phyloP scores from a whole-genome alignment of 129 eudicot genomes.

The Deinandra increscens region DNA sequence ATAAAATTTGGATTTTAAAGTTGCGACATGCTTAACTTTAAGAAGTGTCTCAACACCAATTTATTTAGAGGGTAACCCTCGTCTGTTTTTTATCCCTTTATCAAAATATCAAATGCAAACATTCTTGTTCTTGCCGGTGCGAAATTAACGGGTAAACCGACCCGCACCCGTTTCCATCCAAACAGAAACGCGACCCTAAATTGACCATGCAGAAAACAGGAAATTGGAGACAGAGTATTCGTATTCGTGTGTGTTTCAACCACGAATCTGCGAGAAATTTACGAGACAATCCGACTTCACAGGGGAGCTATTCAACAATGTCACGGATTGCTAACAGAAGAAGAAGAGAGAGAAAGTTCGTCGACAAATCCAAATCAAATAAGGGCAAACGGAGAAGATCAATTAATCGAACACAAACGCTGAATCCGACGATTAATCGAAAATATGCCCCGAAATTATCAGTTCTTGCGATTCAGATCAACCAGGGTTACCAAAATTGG shows the following conservation, averaged over 20 bases:
- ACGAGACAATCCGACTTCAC: conserved; percentile 26
- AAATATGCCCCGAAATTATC: conserved; percentile 10
- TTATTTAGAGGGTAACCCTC: too few species aligned
- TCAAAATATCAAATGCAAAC: too few species aligned
- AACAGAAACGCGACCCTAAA: not conserved
- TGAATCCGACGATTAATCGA: not conserved
- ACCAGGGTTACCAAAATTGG: conserved; percentile 19
- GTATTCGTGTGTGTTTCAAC: conserved; percentile 27
- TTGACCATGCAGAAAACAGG: conserved; percentile 23
- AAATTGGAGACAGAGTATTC: not conserved
- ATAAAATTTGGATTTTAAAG: too few species aligned
- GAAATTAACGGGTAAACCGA: too few species aligned
- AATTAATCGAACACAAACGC: too few species aligned
- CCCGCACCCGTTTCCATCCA: not conserved
- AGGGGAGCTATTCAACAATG: conserved; percentile 38
- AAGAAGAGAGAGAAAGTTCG: conserved; percentile 19
- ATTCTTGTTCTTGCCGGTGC: too few species aligned
- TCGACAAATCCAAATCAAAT: conserved; percentile 5
- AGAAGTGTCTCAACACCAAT: too few species aligned
- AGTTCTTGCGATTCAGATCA: conserved; percentile 23
- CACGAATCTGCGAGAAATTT: conserved; percentile 37
- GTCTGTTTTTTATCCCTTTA: too few species aligned
- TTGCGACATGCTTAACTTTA: too few species aligned
- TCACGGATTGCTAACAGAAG: conserved; percentile 25
- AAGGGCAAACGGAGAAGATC: not conserved